Conservation (phyloP, 768 basidiomycete genomes). For the Termitomyces titanicus region DNA sequence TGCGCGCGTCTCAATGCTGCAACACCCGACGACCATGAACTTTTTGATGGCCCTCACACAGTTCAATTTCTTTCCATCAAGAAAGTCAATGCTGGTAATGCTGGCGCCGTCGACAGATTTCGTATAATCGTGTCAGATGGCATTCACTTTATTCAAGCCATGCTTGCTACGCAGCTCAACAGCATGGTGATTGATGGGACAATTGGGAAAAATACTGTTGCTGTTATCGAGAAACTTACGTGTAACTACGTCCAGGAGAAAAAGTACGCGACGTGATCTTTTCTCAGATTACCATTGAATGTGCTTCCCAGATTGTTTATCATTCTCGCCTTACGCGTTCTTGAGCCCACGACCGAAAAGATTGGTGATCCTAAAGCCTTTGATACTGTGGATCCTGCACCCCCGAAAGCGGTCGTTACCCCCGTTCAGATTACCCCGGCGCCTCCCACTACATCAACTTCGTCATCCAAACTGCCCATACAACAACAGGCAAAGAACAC, state of each 20-base stretch:
- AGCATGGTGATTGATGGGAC: constrained; percentile 58
- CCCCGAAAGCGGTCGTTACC: constrained; percentile 24
- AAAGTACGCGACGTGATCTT: constrained; percentile 48
- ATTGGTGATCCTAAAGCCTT: constrained; percentile 59
- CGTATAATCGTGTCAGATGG: constrained; percentile 92
- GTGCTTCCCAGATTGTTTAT: constrained; percentile 65
- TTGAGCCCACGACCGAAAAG: constrained; percentile 57
- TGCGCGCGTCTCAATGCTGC: constrained; percentile 46
- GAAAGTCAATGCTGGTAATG: constrained; percentile 48
- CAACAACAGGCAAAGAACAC: constrained; percentile 14
- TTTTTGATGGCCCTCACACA: constrained; percentile 45
- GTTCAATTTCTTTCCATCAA: constrained; percentile 86
- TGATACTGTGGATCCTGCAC: constrained; percentile 17
- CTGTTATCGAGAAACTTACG: constrained; percentile 70
- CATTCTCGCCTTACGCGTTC: constrained; percentile 60
- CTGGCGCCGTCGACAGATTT: constrained; percentile 48
- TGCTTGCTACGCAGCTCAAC: constrained; percentile 94
- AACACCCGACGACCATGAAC: constrained; percentile 35
- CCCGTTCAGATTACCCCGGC: neutral
- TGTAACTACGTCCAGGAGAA: constrained; percentile 83
- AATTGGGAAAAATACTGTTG: constrained; percentile 64
- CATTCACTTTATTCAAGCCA: constrained; percentile 79
- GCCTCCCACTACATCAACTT: constrained; percentile 19
- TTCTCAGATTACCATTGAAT: neutral
- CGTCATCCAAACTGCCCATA: constrained; percentile 15